phyloP scores from a whole-genome alignment of 208 protist species.

The Crithidia thermophila region DNA sequence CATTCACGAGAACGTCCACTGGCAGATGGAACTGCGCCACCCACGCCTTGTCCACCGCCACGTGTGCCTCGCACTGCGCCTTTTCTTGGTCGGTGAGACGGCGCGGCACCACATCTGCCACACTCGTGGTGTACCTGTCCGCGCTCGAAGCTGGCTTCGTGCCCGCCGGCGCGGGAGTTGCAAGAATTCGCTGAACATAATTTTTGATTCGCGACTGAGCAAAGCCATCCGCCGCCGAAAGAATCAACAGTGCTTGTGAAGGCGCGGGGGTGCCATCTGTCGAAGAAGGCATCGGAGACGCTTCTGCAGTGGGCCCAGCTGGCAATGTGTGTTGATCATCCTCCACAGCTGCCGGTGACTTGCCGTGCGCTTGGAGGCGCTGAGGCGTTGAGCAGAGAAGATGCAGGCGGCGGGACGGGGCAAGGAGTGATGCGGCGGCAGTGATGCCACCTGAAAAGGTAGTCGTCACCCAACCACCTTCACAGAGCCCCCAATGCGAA shows the following conservation, averaged over 20 bases:
- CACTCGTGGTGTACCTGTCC: neutral
- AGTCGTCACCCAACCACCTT: too few species aligned
- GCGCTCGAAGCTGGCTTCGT: neutral
- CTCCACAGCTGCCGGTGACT: too few species aligned
- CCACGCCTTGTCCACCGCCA: neutral
- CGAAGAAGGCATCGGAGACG: too few species aligned
- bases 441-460: too few species aligned
- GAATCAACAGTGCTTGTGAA: neutral
- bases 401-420: too few species aligned
- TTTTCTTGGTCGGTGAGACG: neutral
- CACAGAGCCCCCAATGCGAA: too few species aligned
- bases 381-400: too few species aligned
- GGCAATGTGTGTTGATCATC: too few species aligned
- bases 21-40: slow-evolving; percentile 29
- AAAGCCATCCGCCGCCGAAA: slow-evolving; percentile 31
- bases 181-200: slow-evolving; percentile 36
- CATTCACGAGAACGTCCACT: slow-evolving; percentile 48
- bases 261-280: too few species aligned
- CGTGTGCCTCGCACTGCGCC: neutral
- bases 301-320: too few species aligned
- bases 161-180: neutral
- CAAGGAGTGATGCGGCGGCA: too few species aligned
- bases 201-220: slow-evolving; percentile 48
- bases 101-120: slow-evolving; percentile 6
- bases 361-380: too few species aligned